Conservation (phyloP, 2,329 filamentous ascomycete genomes). For the Clonostachys chloroleuca region DNA sequence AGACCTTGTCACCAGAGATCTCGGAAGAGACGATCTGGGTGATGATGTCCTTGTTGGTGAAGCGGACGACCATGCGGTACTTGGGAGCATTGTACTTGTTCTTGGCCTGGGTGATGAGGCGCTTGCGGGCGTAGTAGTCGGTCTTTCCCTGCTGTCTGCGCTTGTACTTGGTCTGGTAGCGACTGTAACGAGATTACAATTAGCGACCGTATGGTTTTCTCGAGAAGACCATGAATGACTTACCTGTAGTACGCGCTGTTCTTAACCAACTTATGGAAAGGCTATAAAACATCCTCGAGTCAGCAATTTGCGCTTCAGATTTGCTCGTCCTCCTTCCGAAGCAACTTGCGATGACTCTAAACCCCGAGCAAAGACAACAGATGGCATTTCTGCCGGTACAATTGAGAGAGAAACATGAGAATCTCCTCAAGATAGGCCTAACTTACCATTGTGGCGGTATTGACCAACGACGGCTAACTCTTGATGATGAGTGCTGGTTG, state of each 20-base stretch:
- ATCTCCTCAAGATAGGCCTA: conserved; percentile 28
- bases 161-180: conserved; percentile 99
- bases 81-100: conserved; percentile 99
- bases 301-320: conserved; percentile 99
- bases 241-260: conserved; percentile 98
- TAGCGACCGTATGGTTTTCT: background rate
- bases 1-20: conserved; percentile 97
- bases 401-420: background rate
- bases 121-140: conserved; percentile 99
- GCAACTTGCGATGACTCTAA: conserved; percentile 94
- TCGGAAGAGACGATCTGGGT: conserved; percentile 95
- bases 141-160: conserved; percentile 95
- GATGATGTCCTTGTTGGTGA: conserved; percentile 99
- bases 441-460: conserved; percentile 68
- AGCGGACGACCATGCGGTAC: conserved; percentile 98
- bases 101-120: conserved; percentile 99
- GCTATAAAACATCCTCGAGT: conserved; percentile 72
- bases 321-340: conserved; percentile 67
- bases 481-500: conserved; percentile 22
- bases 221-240: conserved; percentile 30
- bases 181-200: conserved; percentile 45
- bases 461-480: conserved; percentile 36
- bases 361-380: conserved; percentile 31
- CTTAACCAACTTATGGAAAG: conserved; percentile 94
- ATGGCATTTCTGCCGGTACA: conserved; percentile 37